Evolutionary conservation across 352 stramenopile species (phyloP), one percentile per base, ranked within the genome.

Genomic region (Blastocystis sp.): DNA sequence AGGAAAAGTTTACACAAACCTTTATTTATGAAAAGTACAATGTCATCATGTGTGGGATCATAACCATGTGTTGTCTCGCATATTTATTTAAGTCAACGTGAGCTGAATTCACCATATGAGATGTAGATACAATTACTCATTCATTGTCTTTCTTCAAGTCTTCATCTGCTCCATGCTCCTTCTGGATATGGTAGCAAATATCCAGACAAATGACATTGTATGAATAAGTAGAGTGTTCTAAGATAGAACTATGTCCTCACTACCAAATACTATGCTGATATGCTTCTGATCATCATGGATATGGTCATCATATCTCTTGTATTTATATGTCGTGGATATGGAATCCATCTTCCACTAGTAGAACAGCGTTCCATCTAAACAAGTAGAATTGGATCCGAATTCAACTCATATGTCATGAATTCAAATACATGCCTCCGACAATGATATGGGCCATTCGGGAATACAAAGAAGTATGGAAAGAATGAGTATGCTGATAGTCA

Each of bases 151-250:
- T 46, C 16, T 83, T n/a, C 42, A 83, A 27, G 24, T 63, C 27
- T 27, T 83, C 11, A 32, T 83, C 1, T 83, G 71, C 51, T 46
- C 46, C n/a, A 46, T 37, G 0, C 51, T 83, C 14, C 51, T 83
- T 16, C 19, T 83, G n/a, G 71, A 83, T 37, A 83, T 83, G 21
- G 56, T 83, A 54, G 46, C 71, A 14, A 83, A 83, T 43, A 83
- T 63, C 3, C 27, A 65, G 4, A 65, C 58, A 42, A 83, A 66
- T 21, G 51, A 59, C 21, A 63, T 63, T n/a, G 71, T 83, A 83
- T 12, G 9, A 3, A 27, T 43, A 46, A 27, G 12, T 16, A 3
- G 6, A 35, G 16, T 14, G 4, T 4, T 66, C 29, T 14, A 83
- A 4, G 16, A 43, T 51, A 83, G 71, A 54, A 83, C 49, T 83